Base-by-base conservation (phyloP, 768 basidiomycete species). In the Pseudohyphozyma bogoriensis region DNA sequence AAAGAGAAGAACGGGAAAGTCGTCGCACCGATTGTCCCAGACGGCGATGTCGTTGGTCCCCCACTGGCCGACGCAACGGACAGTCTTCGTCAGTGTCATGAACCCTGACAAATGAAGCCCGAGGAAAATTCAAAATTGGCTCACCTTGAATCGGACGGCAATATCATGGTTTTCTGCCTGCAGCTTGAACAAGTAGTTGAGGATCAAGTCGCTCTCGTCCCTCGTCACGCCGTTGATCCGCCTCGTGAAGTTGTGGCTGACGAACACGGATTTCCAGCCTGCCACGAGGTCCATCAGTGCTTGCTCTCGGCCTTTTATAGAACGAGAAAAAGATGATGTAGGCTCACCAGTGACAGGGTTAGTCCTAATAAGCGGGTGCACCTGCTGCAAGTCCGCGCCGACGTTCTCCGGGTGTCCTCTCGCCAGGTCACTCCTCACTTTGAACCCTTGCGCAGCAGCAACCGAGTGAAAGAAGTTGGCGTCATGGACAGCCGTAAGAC, bases 401-500 rank as follows among this genome's bases (percentile, higher is more conserved):
- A 71, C 73, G 68, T 84, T 83, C 37, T 76, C 74, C 2, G 81
- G 82, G 9, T 79, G 76, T 4, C 83, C 83, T 51, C 56, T 28
- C 31, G 42, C 31, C 26, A 44, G n/a, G 0, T 37, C 44, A 7
- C n/a, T 16, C 44, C 44, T n/a, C 13, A 50, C 11, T 16, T n/a
- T 20, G 3, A 28, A 36, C 33, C 39, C 52, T 22, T 4, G 28
- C 12, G 33, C 32, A 20, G 44, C 36, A 22, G 76, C 81, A 13
- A 54, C 31, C 20, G 68, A 67, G 35, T 67, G 50, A 67, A 74
- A 74, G 15, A 32, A n/a, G 26, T 67, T 64, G 13, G 61, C 74
- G 47, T 76, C 72, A 66, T 84, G 82, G 2, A 78, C 71, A 0
- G 83, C 83, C 1, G 79, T 81, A 18, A 84, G 73, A 7, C 80